Conservation (phyloP, 164 flowering plant genomes). For the Stephania cephalantha region DNA sequence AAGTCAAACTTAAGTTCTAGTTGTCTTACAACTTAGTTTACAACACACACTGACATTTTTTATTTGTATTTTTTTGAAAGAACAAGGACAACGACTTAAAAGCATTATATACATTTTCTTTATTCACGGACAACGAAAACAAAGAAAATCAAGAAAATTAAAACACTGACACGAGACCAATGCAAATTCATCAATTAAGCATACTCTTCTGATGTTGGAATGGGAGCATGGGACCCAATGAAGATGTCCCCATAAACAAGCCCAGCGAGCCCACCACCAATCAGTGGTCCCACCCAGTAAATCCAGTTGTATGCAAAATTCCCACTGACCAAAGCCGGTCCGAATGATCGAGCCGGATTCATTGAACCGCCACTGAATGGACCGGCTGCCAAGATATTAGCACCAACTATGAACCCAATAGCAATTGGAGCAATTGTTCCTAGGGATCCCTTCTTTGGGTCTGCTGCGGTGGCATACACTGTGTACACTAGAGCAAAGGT, state of each 20-base stretch:
- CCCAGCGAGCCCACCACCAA: slow-evolving; percentile 69
- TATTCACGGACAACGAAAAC: neutral
- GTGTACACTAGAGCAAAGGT: slow-evolving; percentile 71
- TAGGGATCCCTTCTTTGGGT: slow-evolving; percentile 59
- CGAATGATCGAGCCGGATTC: slow-evolving; percentile 76
- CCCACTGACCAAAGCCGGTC: slow-evolving; percentile 61
- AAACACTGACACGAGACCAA: neutral
- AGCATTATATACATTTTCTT: neutral
- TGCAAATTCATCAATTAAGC: slow-evolving; percentile 13
- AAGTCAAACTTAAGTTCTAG: no score
- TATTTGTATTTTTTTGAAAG: no score
- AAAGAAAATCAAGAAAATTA: neutral
- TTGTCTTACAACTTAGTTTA: no score
- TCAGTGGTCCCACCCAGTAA: slow-evolving; percentile 74
- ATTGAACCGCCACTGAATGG: slow-evolving; percentile 74
- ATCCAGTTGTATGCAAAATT: slow-evolving; percentile 49
- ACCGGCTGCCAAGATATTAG: slow-evolving; percentile 66
- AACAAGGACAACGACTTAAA: neutral
- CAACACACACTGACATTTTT: no score
- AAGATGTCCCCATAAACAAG: slow-evolving; percentile 53
- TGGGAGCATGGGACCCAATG: slow-evolving; percentile 46
- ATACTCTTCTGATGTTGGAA: slow-evolving; percentile 36
- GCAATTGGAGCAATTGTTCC: slow-evolving; percentile 68
- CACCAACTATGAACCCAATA: slow-evolving; percentile 73
- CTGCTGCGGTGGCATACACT: slow-evolving; percentile 69